Evolutionary conservation across 2,329 filamentous ascomycete genomes (phyloP), one percentile per base, ranked within the genome.

Genomic region (Penicillium decumbens): DNA sequence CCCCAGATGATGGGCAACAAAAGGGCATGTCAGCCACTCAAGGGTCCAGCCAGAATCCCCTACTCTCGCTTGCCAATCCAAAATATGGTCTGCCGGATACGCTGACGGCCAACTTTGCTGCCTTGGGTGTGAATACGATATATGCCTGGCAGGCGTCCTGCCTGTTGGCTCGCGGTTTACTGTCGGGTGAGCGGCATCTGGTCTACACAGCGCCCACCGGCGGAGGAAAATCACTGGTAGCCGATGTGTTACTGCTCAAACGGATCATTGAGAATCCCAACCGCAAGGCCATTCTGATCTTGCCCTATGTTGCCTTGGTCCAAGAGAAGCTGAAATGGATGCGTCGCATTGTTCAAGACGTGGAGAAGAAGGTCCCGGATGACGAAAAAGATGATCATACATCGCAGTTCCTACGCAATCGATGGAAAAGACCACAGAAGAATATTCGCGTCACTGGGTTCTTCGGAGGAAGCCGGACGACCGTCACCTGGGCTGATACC

Each of bases 111-210:
- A 90, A 89, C 60, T 80, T 90, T 61, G 76, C 75, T 41, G 70
- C 73, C 0, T 73, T 87, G 33, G 87, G 87, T n/a, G 85, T 91
- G 48, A 79, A 75, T 35, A 80, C 78, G 56, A 90, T 90, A 51
- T 90, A 90, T 59, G 84, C 85, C 2, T 91, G 87, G 87, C 87
- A 90, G 67, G 85, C 85, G 43, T 82, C 83, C 49, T 91, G 87
- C 61, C 75, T 91, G 6, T 74, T 85, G 45, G 82, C 82, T 0
- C 81, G 80, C 3, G 84, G 85, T 0, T 74, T 89, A 15, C 72
- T 91, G 10, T 67, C 73, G 5, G 86, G 86, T 13, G 74, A 80
- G 43, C 81, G 77, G 54, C 89, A 88, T 58, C 74, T 91, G 8
- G 83, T 90, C n/a, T 91, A 90, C 63, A 87, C 83, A 38, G 87